Evolutionary conservation across 768 basidiomycete species (phyloP), one percentile per base, ranked within the genome.

Genomic region (Psilocybe cyanescens): DNA sequence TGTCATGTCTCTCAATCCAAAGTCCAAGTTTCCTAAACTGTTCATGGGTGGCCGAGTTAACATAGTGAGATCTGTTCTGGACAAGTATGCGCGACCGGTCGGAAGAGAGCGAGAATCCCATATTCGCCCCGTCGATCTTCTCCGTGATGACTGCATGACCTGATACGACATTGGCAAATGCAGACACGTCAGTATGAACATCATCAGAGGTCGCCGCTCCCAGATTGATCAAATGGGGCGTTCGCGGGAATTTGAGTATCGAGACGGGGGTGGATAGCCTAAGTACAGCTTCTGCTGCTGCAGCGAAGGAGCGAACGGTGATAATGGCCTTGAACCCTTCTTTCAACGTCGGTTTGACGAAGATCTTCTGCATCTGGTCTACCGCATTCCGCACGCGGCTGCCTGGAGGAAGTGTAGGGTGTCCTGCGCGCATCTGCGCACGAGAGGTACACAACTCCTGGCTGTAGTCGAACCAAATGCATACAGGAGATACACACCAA

Each of bases 101-200:
- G 4, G 76, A 66, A 1, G 82, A 83, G 24, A 87, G 76, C 17
- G 84, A 85, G 70, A 88, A 83, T 5, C 85, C 87, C 82, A 88
- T 83, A 69, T 89, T 88, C 44, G 86, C 85, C 3, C 87, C 87
- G 71, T 88, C 86, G 52, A 88, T 76, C 66, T 89, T 88, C 66
- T 89, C 87, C 3, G 85, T 86, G 68, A 87, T 79, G 39, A 85
- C 74, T 53, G 83, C 76, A 57, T 75, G 70, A 7, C 74, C 75
- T 33, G 61, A n/a, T 16, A 33, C 44, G 1, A 54, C 35, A 54
- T 30, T 30, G 62, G 59, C 55, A 33, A 67, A 53, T 66, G 55
- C 30, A 11, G 65, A 53, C 12, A 71, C 52, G 41, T 77, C 71
- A 5, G 70, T 57, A 2, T 81, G 69, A n/a, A 85, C 68, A 63